These are phyloP conservation scores for Yamagishiella unicocca DNA, from an alignment of 139 green algal species.

Conservation along the genomic window DNA sequence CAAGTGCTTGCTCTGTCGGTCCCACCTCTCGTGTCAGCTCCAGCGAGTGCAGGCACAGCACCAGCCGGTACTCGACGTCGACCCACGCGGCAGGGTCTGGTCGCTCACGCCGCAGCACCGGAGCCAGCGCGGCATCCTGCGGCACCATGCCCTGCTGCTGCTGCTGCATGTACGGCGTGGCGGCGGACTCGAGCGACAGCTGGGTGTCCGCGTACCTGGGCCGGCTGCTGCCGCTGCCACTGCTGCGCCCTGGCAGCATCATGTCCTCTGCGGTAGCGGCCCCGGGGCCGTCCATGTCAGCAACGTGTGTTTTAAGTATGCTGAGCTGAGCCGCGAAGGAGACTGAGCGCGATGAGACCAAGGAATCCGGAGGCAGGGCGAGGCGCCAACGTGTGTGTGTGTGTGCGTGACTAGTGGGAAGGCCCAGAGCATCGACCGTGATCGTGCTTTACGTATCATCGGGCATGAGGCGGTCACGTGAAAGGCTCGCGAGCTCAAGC, in stretches of 20 bases:
- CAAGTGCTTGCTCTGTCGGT: too few relatives aligned
- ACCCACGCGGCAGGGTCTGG: constrained; percentile 20
- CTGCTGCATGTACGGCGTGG: neutral
- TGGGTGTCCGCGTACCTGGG: constrained; percentile 24
- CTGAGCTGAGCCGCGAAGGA: too few relatives aligned
- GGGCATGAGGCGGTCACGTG: too few relatives aligned
- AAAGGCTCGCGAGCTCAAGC: too few relatives aligned
- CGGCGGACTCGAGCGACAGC: neutral
- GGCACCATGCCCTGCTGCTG: neutral
- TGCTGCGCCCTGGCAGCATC: constrained; percentile 2
- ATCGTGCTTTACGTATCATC: too few relatives aligned
- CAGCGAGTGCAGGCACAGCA: constrained; percentile 35
- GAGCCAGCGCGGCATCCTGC: neutral
- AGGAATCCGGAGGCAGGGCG: too few relatives aligned
- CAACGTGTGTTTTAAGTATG: too few relatives aligned
- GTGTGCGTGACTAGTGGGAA: too few relatives aligned
- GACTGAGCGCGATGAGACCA: too few relatives aligned
- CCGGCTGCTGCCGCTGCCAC: neutral
- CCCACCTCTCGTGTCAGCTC: neutral
- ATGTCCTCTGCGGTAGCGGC: constrained; percentile 4
- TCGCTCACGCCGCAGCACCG: constrained; percentile 26
- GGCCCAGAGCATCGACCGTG: too few relatives aligned
- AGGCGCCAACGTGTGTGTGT: too few relatives aligned
- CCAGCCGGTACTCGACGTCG: neutral
- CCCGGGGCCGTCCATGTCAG: too few relatives aligned